Conservation (phyloP, 805 yeast genomes). For the Saccharomycopsis schoenii region DNA sequence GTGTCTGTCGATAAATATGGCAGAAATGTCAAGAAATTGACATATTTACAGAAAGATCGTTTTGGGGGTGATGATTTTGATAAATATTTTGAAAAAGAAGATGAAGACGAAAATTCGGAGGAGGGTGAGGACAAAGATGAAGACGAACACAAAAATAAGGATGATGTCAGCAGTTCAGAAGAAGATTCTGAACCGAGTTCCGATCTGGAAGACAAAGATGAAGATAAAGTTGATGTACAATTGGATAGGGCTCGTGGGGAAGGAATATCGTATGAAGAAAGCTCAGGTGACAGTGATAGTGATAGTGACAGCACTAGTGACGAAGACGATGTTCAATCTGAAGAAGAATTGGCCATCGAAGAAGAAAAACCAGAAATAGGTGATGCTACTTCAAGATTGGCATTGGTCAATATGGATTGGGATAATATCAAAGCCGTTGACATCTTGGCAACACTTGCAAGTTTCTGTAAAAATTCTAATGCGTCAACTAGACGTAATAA, state of each 20-base stretch:
- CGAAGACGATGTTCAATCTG: conserved; percentile 28
- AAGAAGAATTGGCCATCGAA: conserved; percentile 46
- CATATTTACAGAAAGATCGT: conserved; percentile 10
- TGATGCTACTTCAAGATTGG: conserved; percentile 73
- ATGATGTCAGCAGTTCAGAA: conserved; percentile 20
- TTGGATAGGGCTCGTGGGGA: conserved; percentile 23
- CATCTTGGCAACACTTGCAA: conserved; percentile 75
- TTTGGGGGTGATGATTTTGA: conserved; percentile 42
- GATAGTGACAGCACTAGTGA: conserved; percentile 38
- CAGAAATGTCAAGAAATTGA: conserved; percentile 42
- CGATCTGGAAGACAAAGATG: conserved; percentile 23
- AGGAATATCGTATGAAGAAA: conserved; percentile 21
- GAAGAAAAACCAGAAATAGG: conserved; percentile 67
- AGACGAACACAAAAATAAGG: conserved; percentile 22
- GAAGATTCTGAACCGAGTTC: conserved; percentile 23
- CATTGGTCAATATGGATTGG: conserved; percentile 96
- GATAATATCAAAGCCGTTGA: conserved; percentile 85
- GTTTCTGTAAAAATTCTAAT: conserved; percentile 41
- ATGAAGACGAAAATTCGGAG: conserved; percentile 19
- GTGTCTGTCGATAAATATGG: conserved; percentile 83
- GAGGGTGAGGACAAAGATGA: conserved; percentile 28
- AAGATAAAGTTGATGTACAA: conserved; percentile 18
- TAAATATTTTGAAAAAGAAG: conserved; percentile 50
- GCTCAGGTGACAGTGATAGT: conserved; percentile 21
- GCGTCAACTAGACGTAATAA: conserved; percentile 20